Evolutionary conservation across 495 filamentous ascomycete genomes (phyloP), one percentile per base, ranked within the genome.

Genomic region (Penicillium steckii): DNA sequence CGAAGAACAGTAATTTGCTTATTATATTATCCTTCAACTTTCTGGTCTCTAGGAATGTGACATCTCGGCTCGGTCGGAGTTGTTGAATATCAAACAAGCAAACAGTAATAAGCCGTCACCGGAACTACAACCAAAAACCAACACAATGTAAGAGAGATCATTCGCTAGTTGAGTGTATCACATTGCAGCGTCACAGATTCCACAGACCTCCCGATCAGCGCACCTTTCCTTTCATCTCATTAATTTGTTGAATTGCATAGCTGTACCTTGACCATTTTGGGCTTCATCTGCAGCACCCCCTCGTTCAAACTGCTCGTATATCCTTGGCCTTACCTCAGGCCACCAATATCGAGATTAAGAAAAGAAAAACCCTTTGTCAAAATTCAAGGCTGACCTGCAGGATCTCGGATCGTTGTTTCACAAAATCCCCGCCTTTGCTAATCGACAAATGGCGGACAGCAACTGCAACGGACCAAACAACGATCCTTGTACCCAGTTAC

Each of bases 401-500:
- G 23, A 41, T 13, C 38, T 41, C 7, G 38, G 38, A 41, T 41
- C 38, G 38, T n/a, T 23, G 38, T 41, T 41, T 41, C 38, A 41
- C 38, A 23, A 41, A 21, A 8, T 41, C 21, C 38, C 38, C 38
- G 38, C 21, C 38, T 22, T 41, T n/a, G 2, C 2, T n/a, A 17
- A 17, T 17, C 13, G 18, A 17, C 33, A 37, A 18, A 37, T 19
- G n/a, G n/a, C 33, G 10, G 33, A 37, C 33, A 12, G n/a, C 15
- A 6, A 37, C 18, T 15, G n/a, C 18, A 37, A 37, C n/a, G n/a
- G n/a, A n/a, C n/a, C n/a, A n/a, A n/a, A n/a, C n/a, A n/a, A n/a
- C n/a, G n/a, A n/a, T n/a, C n/a, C n/a, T n/a, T n/a, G n/a, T n/a
- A n/a, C n/a, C n/a, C n/a, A n/a, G n/a, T n/a, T n/a, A n/a, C n/a